Base-by-base conservation (phyloP, 768 basidiomycete species). In the Hygrophorus pudorinus region DNA sequence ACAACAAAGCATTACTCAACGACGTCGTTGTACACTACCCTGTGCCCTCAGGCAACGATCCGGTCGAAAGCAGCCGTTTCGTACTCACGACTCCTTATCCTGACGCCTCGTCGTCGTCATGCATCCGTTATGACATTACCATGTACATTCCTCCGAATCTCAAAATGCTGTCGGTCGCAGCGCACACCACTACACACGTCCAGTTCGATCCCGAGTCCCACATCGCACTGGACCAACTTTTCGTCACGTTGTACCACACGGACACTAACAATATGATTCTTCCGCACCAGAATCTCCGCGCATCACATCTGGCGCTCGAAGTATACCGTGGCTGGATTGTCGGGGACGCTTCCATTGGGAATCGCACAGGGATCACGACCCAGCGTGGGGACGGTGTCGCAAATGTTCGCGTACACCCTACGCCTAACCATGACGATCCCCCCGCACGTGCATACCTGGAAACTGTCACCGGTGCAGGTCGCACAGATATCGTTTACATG, bases 241-340 rank as follows among this genome's bases (percentile, higher is more conserved):
- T 53, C 44, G 65, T 78, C 42, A 71, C 65, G 2, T 62, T 76
- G 50, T 73, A 57, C 54, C 47, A 55, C 10, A 46, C 55, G 45
- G 56, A 60, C 51, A 38, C 45, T 17, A 53, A 58, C 35, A 77
- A 72, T 59, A 62, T 80, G 57, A 65, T 79, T 37, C 59, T 75
- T 13, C 66, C 73, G 4, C 59, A 60, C 48, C 52, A 62, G 24
- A 59, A 63, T 44, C 50, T 80, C 38, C 65, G 57, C 17, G 64
- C 74, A 4, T 57, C 65, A 29, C 48, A 59, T 11, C 49, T 71
- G 47, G 47, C 54, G n/a, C 58, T 77, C 24, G 72, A 76, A 52
- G 59, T 75, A 3, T 67, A 57, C 51, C 60, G 70, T 33, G 79
- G 77, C 17, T 80, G 74, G 71, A 69, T 80, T 39, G 75, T 76